Base-by-base conservation (phyloP, 2,329 filamentous ascomycete species). In the Stemphylium lycopersici region DNA sequence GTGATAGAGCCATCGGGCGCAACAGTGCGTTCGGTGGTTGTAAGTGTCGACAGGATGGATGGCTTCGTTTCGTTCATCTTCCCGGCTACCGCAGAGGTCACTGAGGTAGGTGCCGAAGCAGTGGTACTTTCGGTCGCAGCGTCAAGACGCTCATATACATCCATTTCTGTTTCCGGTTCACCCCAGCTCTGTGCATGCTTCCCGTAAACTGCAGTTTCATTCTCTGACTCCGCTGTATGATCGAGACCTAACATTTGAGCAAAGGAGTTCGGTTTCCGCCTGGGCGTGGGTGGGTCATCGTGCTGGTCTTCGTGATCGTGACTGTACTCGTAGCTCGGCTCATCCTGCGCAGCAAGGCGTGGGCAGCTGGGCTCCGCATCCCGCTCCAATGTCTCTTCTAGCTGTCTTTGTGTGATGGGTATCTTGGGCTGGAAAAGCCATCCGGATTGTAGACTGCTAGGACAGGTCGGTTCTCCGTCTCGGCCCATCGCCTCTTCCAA, bases 1-100 rank as follows among this genome's bases (percentile, higher is more conserved):
- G 82, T 81, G 2, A 86, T 73, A 0, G 81, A 83, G 11, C 85
- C 85, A 66, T 87, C 84, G 0, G 83, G 76, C 2, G 81, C 73
- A 2, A 79, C 80, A 3, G 77, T 80, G 3, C 82, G 81, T 58
- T 85, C 80, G 2, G 83, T 87, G 0, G 79, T 84, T 1, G 82
- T 86, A 37, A 84, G 72, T 1, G 83, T 85, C 0, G 83, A 84
- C 1, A 87, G 68, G 2, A 87, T 61, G 2, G 66, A 70, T 6
- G 67, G 53, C 4, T 56, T 55, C n/a, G 34, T 62, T 39, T 70
- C 61, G 15, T 20, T 45, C 8, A 20, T 32, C 15, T 63, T 34
- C 66, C 59, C 24, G 67, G n/a, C 20, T 6, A 37, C 48, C 8
- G 42, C 29, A 20, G 40, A 37, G 6, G 16, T 16, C 13, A 42